Base-by-base conservation (phyloP, 345 rosid genomes). In the Aquilaria malaccensis region DNA sequence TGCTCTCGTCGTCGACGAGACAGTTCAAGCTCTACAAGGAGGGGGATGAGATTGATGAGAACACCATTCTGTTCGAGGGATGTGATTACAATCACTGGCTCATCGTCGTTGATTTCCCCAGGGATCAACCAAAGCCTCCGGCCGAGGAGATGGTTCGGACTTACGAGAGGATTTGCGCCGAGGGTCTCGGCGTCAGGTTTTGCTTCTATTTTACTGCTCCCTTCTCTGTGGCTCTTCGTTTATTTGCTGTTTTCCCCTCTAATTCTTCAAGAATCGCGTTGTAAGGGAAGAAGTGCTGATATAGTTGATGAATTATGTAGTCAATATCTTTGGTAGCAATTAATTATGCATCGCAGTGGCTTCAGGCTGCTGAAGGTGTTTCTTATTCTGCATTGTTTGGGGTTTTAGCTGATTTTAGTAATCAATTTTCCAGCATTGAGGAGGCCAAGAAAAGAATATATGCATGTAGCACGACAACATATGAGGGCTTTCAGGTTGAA, bases 401-500 rank as follows among this genome's bases (percentile, higher is more conserved):
- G 43, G 43, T 37, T 37, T 58, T 13, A 56, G 56, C 59, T 60
- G 22, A 68, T 57, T 61, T 30, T 51, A 45, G 51, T 50, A 61
- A 41, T 50, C 22, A 49, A 59, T 22, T 65, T 67, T 67, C 61
- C 73, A 91, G 99, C 51, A 70, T 88, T 61, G 96, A 91, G 70
- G 99, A 86, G 75, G 97, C 96, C 9, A 88, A 91, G 64, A 59
- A 67, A 56, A 88, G 53, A 63, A 94, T 94, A 12, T 94, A 94
- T 72, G 99, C 99, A 3, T 94, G 99, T 80, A 94, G 96, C 81
- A 94, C 96, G n/a, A 88, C 97, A 5, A 90, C 89, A 58, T 94
- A 88, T 71, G 72, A 88, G 58, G 99, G 99, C 3, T 94, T 95
- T 82, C 99, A 94, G 69, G 99, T 90, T 41, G 32, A 85, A 53